A percentile compares a stretch with the other conserved stretches of the same genome.
Conservation (phyloP, 768 basidiomycete genomes). For the Leccinellum rugosiceps region DNA sequence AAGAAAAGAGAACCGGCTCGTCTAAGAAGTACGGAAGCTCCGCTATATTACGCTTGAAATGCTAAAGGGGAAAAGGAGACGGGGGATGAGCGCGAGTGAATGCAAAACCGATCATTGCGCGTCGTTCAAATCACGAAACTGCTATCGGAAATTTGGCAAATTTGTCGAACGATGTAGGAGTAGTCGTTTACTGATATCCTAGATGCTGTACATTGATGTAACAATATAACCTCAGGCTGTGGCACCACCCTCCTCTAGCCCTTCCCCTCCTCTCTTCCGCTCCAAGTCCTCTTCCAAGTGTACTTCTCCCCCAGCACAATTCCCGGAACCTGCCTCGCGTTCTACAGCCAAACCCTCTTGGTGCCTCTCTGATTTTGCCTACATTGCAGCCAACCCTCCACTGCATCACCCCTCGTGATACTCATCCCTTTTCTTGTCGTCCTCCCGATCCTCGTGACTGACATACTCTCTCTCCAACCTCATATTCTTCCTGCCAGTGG, state of each 20-base stretch:
- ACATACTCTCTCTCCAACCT: slow-evolving; percentile 47
- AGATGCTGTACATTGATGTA: no score
- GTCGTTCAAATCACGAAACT: background rate
- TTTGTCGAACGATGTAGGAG: no score
- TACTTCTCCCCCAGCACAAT: no score
- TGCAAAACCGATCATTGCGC: background rate
- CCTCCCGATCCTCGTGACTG: slow-evolving; percentile 38
- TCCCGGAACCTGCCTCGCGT: background rate
- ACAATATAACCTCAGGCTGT: no score
- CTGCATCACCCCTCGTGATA: slow-evolving; percentile 34
- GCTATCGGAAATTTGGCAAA: no score
- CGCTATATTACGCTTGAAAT: no score
- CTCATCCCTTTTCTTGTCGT: slow-evolving; percentile 40
- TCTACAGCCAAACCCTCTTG: background rate
- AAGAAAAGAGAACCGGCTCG: no score
- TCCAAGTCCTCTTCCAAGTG: background rate
- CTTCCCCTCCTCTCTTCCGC: background rate
- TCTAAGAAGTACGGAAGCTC: no score
- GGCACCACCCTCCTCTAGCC: slow-evolving; percentile 19
- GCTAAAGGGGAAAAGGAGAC: no score
- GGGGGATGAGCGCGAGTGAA: no score
- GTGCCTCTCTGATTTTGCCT: no score
- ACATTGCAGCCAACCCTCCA: slow-evolving; percentile 10
- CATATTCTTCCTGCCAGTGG: slow-evolving; percentile 40
- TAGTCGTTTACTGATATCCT: slow-evolving; percentile 17